A percentile compares a stretch with the other conserved stretches of the same genome.
Evolutionary conservation across 441 rosid species (phyloP).

Genomic region (Erysimum cheiri): DNA sequence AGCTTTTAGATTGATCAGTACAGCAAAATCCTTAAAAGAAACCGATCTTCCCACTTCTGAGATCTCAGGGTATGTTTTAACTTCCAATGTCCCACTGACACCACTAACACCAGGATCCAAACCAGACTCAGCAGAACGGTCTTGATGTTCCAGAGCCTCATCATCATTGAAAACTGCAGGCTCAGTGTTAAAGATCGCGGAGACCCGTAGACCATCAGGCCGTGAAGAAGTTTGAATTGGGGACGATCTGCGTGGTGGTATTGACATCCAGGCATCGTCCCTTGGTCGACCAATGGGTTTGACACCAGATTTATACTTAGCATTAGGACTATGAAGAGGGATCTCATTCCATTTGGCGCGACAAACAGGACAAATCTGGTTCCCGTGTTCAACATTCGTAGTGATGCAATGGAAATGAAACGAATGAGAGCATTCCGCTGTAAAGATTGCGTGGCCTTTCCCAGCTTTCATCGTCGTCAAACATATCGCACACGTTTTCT

Average conservation of each 20-base stretch:
- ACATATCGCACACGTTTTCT: slow-evolving; percentile 75
- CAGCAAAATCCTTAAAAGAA: slow-evolving; percentile 55
- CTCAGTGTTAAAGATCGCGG: slow-evolving; percentile 51
- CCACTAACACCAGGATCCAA: slow-evolving; percentile 38
- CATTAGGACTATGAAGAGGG: slow-evolving; percentile 56
- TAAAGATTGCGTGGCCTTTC: slow-evolving; percentile 77
- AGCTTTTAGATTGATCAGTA: slow-evolving; percentile 71
- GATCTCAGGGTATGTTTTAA: slow-evolving; percentile 62
- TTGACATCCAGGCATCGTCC: slow-evolving; percentile 55
- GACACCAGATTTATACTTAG: slow-evolving; percentile 49
- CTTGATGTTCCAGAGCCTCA: slow-evolving; percentile 52
- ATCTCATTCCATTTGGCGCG: slow-evolving; percentile 76
- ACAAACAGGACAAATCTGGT: slow-evolving; percentile 76
- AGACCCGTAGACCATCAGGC: slow-evolving; percentile 46
- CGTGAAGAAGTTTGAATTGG: slow-evolving; percentile 51
- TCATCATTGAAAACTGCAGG: slow-evolving; percentile 67
- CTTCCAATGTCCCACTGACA: slow-evolving; percentile 51
- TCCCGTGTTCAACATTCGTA: slow-evolving; percentile 74
- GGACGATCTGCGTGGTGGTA: slow-evolving; percentile 57
- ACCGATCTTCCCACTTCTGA: slow-evolving; percentile 54
- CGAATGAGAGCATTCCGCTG: slow-evolving; percentile 81
- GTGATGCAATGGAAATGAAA: slow-evolving; percentile 80
- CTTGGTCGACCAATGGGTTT: slow-evolving; percentile 65
- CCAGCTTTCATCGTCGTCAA: slow-evolving; percentile 64
- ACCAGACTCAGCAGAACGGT: slow-evolving; percentile 43